Conservation (phyloP, 768 basidiomycete genomes). For the Tulasnella sp. region DNA sequence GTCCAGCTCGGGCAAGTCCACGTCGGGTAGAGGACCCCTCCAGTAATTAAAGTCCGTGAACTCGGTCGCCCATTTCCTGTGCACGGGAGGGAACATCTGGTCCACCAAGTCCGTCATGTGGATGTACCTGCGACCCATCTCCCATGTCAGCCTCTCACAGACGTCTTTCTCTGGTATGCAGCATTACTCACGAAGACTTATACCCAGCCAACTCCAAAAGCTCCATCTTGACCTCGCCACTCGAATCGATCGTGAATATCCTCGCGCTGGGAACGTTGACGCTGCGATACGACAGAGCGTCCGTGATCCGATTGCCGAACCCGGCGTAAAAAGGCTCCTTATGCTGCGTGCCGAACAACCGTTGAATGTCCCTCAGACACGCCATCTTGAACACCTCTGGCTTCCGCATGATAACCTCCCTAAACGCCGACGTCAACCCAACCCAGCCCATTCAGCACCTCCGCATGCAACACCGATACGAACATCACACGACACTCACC, state of each 20-base stretch:
- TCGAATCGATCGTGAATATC: conserved; percentile 94
- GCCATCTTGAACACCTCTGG: conserved; percentile 99
- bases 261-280: conserved; percentile 89
- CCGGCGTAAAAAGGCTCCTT: conserved; percentile 89
- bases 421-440: conserved; percentile 29
- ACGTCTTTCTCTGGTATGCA: too few relatives aligned
- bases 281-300: conserved; percentile 93
- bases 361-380: conserved; percentile 87
- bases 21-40: conserved; percentile 70
- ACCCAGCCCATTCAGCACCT: not conserved
- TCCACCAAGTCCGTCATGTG: conserved; percentile 99
- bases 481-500: conserved; percentile 47
- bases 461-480: conserved; percentile 7
- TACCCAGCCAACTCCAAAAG: conserved; percentile 93
- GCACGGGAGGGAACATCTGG: conserved; percentile 97
- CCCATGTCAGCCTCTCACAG: not conserved
- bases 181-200: conserved; percentile 69
- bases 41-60: conserved; percentile 98
- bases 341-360: conserved; percentile 58
- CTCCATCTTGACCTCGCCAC: conserved; percentile 95
- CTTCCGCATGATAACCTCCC: conserved; percentile 97
- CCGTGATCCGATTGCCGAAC: conserved; percentile 97
- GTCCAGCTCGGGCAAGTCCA: conserved; percentile 58
- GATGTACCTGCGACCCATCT: conserved; percentile 55
- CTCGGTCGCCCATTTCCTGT: conserved; percentile 77